Evolutionary conservation across 192 early-diverging fungal species (phyloP).

Genomic region (Coemansia sp.): DNA sequence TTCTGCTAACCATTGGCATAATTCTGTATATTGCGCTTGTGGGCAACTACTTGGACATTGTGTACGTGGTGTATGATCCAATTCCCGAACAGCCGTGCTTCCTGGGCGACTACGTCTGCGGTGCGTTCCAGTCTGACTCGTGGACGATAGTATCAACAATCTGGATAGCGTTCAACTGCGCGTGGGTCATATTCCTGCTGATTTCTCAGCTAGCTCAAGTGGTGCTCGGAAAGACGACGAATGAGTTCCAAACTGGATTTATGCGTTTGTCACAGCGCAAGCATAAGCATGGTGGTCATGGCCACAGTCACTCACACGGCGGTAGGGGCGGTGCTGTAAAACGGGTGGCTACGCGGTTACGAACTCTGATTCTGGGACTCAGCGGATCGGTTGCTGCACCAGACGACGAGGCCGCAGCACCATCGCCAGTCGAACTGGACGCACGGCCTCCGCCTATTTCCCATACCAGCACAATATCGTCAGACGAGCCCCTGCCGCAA

Average conservation of each 20-base stretch:
- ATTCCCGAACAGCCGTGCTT: conserved; percentile 59
- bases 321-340: conserved; percentile 7
- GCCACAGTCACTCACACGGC: conserved; percentile 15
- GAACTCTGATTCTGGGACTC: conserved; percentile 27
- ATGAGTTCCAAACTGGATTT: conserved; percentile 83
- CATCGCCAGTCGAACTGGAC: conserved; percentile 19
- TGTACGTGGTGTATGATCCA: conserved; percentile 57
- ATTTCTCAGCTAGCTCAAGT: conserved; percentile 78
- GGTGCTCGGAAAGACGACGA: conserved; percentile 77
- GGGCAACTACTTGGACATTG: conserved; percentile 56
- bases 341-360: conserved; percentile 22
- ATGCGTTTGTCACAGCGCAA: conserved; percentile 21
- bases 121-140: conserved; percentile 71
- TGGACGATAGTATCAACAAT: conserved; percentile 66
- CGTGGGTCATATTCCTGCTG: conserved; percentile 82
- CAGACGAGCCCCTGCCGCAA: conserved; percentile 33
- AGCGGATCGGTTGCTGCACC: conserved; percentile 26
- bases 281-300: conserved; percentile 20
- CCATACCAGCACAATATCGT: conserved; percentile 22
- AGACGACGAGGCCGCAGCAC: conserved; percentile 15
- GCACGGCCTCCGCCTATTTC: conserved; percentile 37
- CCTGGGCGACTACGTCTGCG: conserved; percentile 63
- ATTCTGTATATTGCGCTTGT: conserved; percentile 62
- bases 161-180: conserved; percentile 76
- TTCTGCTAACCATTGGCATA: conserved; percentile 63